Evolutionary conservation across 768 basidiomycete species (phyloP).

Genomic region (Lentinus brumalis): DNA sequence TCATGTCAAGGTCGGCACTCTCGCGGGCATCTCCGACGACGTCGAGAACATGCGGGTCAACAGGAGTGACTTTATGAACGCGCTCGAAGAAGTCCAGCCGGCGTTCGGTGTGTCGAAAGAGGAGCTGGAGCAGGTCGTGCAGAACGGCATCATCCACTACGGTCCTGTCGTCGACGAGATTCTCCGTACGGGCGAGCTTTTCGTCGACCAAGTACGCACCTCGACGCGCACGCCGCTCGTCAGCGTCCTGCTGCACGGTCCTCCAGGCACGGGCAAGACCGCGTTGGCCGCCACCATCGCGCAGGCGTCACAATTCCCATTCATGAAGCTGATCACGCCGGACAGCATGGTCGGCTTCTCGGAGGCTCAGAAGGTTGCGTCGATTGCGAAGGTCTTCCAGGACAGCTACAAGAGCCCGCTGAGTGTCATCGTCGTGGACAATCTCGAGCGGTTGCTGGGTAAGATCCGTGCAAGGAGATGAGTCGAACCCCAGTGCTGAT

Average conservation of each 20-base stretch:
- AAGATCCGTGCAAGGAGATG: slow-evolving; percentile 23
- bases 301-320: slow-evolving; percentile 90
- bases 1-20: slow-evolving; percentile 96
- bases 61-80: slow-evolving; percentile 82
- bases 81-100: slow-evolving; percentile 92
- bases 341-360: slow-evolving; percentile 96
- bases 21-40: slow-evolving; percentile 96
- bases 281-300: slow-evolving; percentile 94
- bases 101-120: slow-evolving; percentile 98
- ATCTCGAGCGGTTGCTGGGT: slow-evolving; percentile 92
- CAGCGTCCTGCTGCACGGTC: slow-evolving; percentile 85
- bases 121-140: slow-evolving; percentile 88
- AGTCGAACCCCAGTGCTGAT: neutral
- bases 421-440: slow-evolving; percentile 95
- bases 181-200: slow-evolving; percentile 80
- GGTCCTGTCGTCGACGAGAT: slow-evolving; percentile 75
- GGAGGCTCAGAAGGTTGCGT: slow-evolving; percentile 88
- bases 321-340: slow-evolving; percentile 96
- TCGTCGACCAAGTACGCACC: slow-evolving; percentile 92
- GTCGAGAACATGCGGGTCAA: slow-evolving; percentile 92
- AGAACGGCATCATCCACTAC: slow-evolving; percentile 96
- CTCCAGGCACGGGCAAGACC: slow-evolving; percentile 91
- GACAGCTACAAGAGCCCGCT: slow-evolving; percentile 98
- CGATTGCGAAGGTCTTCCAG: slow-evolving; percentile 89
- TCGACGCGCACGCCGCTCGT: slow-evolving; percentile 92